Evolutionary conservation across 768 basidiomycete species (phyloP).

Genomic region (Chalciporus piperatus): DNA sequence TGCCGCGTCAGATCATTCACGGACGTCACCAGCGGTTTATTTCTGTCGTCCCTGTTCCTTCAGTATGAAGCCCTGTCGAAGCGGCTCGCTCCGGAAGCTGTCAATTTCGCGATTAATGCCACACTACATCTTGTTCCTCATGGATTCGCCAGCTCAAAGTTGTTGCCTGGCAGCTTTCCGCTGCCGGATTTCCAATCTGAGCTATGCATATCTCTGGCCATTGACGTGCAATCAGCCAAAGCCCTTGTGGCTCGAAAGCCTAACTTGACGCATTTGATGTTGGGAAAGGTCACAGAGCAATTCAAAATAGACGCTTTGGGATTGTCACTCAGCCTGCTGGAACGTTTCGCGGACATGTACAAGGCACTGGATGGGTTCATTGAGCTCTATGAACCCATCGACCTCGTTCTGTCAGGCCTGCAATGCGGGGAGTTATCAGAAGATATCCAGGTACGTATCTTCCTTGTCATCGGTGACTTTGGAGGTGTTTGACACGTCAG

Average conservation of each 20-base stretch:
- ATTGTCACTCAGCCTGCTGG: constrained; percentile 59
- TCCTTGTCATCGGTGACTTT: constrained; percentile 1
- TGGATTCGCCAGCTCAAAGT: constrained; percentile 38
- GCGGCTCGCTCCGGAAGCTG: constrained; percentile 83
- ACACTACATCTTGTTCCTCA: constrained; percentile 75
- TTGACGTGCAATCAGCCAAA: constrained; percentile 40
- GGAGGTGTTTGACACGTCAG: constrained; percentile 10
- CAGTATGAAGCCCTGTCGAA: constrained; percentile 86
- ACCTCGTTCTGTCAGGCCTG: constrained; percentile 54
- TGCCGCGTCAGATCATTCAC: constrained; percentile 69
- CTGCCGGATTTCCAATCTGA: constrained; percentile 65
- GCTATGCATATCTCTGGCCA: constrained; percentile 38
- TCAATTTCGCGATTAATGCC: constrained; percentile 75
- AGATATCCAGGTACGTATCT: constrained; percentile 49
- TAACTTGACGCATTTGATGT: constrained; percentile 46
- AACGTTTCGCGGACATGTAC: constrained; percentile 70
- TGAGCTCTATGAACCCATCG: constrained; percentile 76
- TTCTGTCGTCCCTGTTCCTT: constrained; percentile 79
- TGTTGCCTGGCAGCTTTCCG: constrained; percentile 69
- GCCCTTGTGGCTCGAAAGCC: constrained; percentile 42
- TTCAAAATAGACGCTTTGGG: constrained; percentile 70
- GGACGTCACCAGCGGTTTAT: constrained; percentile 84
- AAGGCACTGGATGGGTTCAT: constrained; percentile 78
- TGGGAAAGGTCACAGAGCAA: constrained; percentile 44
- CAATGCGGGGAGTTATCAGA: constrained; percentile 45